Base-by-base conservation (phyloP, 306 rosid species). In the Rosa chinensis region DNA sequence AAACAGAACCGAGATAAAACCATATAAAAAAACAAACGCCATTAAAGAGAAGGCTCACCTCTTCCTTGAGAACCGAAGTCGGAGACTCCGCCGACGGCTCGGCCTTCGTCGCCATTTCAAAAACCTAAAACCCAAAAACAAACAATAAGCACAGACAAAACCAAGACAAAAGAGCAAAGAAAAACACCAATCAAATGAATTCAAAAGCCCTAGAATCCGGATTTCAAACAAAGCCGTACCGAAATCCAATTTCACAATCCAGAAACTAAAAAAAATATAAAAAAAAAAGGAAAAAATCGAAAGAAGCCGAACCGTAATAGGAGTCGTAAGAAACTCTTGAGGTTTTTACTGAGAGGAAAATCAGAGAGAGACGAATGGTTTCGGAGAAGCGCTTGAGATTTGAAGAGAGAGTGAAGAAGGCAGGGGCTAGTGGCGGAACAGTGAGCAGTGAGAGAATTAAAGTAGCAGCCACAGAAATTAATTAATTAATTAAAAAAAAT, bases 11-110 rank as follows among this genome's bases (percentile, higher is more conserved):
- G 1, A 39, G n/a, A 37, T 16, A 32, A 32, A 32, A 32, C 37
- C 37, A 2, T 32, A 32, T 32, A 32, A 23, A 25, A 25, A 62
- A 62, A 21, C 5, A 40, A 78, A 35, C 35, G 53, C 42, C 35
- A 49, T 28, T 0, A 25, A 53, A 58, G 66, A 2, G 32, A 61
- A 21, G 66, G 13, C 64, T 6, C 70, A 91, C 99, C 96, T 96
- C 96, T 8, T 91, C 94, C 79, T 88, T 92, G 12, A 91, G 94
- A 20, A 93, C 96, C 58, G 97, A 93, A 39, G 96, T 90, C 23
- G 97, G 99, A 10, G 99, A 93, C 25, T 89, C 97, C 0, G 85
- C 84, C 69, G 88, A 52, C 58, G 79, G 89, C 0, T 85, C 92
- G 58, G 64, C 82, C 79, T 78, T 85, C 77, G 48, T 48, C 63